Evolutionary conservation across 2,329 filamentous ascomycete genomes (phyloP).

Genomic region (Endoconidiophora polonica): DNA sequence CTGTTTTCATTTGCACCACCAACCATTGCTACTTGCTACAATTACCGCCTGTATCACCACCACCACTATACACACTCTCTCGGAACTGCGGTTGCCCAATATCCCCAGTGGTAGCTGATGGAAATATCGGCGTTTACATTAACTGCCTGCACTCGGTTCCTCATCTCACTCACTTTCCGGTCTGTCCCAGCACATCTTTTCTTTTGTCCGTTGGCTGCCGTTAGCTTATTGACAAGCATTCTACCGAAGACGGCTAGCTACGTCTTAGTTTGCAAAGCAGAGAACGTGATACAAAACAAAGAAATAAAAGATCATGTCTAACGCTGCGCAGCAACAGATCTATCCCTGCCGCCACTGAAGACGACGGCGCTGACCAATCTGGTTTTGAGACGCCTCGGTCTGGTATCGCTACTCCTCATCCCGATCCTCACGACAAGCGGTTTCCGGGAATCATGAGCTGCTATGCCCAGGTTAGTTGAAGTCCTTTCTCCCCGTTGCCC

Average conservation of each 20-base stretch:
- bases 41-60: neutral
- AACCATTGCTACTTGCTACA: neutral
- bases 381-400: constrained; percentile 78
- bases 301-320: too few relatives aligned
- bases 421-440: constrained; percentile 86
- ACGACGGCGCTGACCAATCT: constrained; percentile 60
- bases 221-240: too few relatives aligned
- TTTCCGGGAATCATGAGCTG: constrained; percentile 92
- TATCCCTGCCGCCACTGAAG: constrained; percentile 37
- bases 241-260: too few relatives aligned
- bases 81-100: neutral
- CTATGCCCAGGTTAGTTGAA: constrained; percentile 98
- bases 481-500: constrained; percentile 34
- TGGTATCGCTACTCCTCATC: constrained; percentile 81
- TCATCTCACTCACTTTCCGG: neutral
- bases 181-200: neutral
- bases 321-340: constrained; percentile 26
- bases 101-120: neutral
- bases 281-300: neutral
- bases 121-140: neutral
- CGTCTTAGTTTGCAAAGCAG: too few relatives aligned
- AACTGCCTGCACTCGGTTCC: neutral
- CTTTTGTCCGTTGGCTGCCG: neutral
- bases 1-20: neutral
- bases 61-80: neutral